Base-by-base conservation (phyloP, 257 asterid genomes). In the Solanum bulbocastanum region DNA sequence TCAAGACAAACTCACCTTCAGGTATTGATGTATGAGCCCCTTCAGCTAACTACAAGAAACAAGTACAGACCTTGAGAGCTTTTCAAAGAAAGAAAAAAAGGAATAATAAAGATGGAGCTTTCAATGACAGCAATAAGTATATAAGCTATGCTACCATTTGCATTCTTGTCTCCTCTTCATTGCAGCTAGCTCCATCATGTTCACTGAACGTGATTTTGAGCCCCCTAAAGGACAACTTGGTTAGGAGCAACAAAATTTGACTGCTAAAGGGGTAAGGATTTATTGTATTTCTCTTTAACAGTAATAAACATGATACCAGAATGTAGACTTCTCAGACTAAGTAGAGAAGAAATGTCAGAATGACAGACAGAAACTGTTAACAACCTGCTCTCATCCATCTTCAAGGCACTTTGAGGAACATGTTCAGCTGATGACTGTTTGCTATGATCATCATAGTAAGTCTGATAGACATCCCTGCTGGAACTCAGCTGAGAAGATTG, bases 1-100 rank as follows among this genome's bases (percentile, higher is more conserved):
- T 88, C 56, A 90, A 86, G 86, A 46, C 46, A 58, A 35, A 92
- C 98, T 93, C 91, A 97, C 98, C 98, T 83, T 92, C 96, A 86
- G 91, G 86, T 89, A 95, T 93, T 79, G 95, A 92, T 49, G 85
- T 87, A 79, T 78, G 92, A 84, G 92, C 81, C 35, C 84, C 92
- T 83, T 92, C 93, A 65, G 87, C 86, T 60, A 83, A 91, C 99
- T 97, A 94, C 90, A 91, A 12, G 35, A 52, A 87, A 32, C 66
- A 87, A 87, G 69, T 84, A 71, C 68, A 5, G 33, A 35, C 16
- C 9, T 86, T 81, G 7, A 81, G 62, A 87, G 85, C 74, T 35
- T 88, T 86, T 46, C 66, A 39, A 71, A 49, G 86, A 74, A 71
- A 87, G 44, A 42, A 82, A 25, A 62, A 73, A 86, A 88, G 76